Conservation (phyloP, 2,329 filamentous ascomycete species). For the Westerdykella ornata region DNA sequence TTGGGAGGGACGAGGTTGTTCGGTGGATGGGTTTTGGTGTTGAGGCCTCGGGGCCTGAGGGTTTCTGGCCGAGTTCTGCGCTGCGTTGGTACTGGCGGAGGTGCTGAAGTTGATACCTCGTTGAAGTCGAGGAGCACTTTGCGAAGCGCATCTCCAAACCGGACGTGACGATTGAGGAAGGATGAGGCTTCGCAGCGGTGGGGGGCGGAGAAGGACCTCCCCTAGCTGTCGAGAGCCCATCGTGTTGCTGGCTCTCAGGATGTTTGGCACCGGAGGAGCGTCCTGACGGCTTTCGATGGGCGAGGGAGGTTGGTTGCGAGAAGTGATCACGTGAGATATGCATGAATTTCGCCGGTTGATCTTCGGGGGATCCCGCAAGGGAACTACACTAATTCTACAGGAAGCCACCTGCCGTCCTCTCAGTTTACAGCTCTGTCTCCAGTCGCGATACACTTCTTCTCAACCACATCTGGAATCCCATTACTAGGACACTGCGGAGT, state of each 20-base stretch:
- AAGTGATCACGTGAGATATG: neutral
- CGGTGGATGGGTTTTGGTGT: neutral
- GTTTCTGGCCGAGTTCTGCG: neutral
- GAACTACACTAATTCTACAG: too few species aligned
- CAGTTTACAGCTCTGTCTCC: too few species aligned
- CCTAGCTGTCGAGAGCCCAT: conserved; percentile 30
- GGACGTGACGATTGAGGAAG: conserved; percentile 6
- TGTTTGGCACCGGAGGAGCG: neutral
- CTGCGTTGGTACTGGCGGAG: conserved; percentile 2
- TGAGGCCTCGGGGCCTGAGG: neutral
- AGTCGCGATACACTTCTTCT: too few species aligned
- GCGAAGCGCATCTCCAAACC: too few species aligned
- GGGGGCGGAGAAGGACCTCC: conserved; percentile 28
- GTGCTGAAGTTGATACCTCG: conserved; percentile 6
- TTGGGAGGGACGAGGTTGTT: conserved; percentile 1
- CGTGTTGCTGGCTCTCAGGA: neutral
- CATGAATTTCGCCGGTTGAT: conserved; percentile 1
- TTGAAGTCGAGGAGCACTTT: neutral
- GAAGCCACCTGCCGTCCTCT: too few species aligned
- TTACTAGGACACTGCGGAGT: too few species aligned
- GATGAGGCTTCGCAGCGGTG: conserved; percentile 17
- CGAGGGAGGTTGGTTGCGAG: neutral
- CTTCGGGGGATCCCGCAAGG: neutral
- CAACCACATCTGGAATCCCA: too few species aligned
- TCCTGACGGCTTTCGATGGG: neutral